Percentiles rank a stretch among this genome's conserved stretches.
Evolutionary conservation across 2,329 filamentous ascomycete species (phyloP).

Genomic region (Beauveria brongniartii): DNA sequence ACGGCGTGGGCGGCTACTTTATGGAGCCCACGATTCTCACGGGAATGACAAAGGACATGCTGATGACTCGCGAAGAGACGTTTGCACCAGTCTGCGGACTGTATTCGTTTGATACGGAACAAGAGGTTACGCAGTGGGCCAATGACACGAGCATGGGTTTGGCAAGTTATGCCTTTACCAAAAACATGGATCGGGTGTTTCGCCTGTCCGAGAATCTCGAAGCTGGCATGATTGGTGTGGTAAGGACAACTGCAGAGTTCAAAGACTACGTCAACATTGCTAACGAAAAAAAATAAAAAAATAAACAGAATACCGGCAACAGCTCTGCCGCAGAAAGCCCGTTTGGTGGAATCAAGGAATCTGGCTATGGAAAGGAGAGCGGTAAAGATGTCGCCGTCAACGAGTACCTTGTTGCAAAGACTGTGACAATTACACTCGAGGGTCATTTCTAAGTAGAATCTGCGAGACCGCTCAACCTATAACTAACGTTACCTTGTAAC

Average conservation of each 20-base stretch:
- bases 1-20: constrained; percentile 48
- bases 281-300: background rate
- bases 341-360: constrained; percentile 41
- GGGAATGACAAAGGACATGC: constrained; percentile 59
- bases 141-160: constrained; percentile 61
- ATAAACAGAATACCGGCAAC: constrained; percentile 26
- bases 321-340: constrained; percentile 35
- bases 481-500: background rate
- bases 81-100: constrained; percentile 65
- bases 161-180: constrained; percentile 63
- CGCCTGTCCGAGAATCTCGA: constrained; percentile 42
- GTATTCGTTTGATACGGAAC: constrained; percentile 61
- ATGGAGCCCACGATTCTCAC: constrained; percentile 62
- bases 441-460: constrained; percentile 22
- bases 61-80: constrained; percentile 59
- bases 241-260: constrained; percentile 21
- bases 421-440: constrained; percentile 35
- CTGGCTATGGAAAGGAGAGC: constrained; percentile 38
- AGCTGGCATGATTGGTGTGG: constrained; percentile 29
- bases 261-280: background rate
- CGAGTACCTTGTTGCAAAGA: constrained; percentile 39
- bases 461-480: no score
- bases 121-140: constrained; percentile 58
- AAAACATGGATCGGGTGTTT: constrained; percentile 32
- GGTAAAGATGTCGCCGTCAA: constrained; percentile 40